phyloP scores from a whole-genome alignment of 306 rosid genomes.

The Cicer pinnatifidum region DNA sequence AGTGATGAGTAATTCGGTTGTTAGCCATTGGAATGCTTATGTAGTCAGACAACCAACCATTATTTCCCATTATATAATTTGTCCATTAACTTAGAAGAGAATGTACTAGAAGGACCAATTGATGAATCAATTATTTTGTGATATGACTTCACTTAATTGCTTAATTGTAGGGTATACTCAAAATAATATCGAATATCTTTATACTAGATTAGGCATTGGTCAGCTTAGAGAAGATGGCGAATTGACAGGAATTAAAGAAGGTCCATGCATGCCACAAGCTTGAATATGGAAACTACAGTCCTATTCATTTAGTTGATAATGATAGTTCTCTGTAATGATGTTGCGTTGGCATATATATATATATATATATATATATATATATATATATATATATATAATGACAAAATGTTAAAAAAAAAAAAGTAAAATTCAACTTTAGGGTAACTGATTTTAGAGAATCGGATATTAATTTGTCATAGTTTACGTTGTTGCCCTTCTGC shows the following conservation, averaged over 20 bases:
- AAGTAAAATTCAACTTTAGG: too few species aligned
- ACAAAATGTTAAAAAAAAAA: too few species aligned
- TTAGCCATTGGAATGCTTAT: conserved; percentile 45
- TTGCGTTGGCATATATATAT: conserved; percentile 1
- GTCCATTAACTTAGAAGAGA: conserved; percentile 46
- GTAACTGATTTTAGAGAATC: too few species aligned
- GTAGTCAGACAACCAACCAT: conserved; percentile 46
- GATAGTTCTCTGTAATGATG: conserved; percentile 11
- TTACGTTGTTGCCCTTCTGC: too few species aligned
- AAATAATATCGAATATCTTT: conserved; percentile 21
- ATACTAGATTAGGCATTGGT: conserved; percentile 39
- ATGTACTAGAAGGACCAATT: conserved; percentile 37
- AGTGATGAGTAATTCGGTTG: conserved; percentile 24
- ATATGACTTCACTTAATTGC: conserved; percentile 24
- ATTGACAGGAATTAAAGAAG: conserved; percentile 22
- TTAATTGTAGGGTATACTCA: conserved; percentile 28
- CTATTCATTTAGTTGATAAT: conserved; percentile 24
- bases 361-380: not conserved
- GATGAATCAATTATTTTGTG: conserved; percentile 27
- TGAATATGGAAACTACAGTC: conserved; percentile 23
- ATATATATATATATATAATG: too few species aligned
- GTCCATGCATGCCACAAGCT: conserved; percentile 2
- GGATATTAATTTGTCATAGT: too few species aligned
- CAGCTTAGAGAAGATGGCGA: conserved; percentile 35
- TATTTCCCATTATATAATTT: conserved; percentile 26